Conservation (phyloP, 2,329 filamentous ascomycete species). For the Triangularia setosa region DNA sequence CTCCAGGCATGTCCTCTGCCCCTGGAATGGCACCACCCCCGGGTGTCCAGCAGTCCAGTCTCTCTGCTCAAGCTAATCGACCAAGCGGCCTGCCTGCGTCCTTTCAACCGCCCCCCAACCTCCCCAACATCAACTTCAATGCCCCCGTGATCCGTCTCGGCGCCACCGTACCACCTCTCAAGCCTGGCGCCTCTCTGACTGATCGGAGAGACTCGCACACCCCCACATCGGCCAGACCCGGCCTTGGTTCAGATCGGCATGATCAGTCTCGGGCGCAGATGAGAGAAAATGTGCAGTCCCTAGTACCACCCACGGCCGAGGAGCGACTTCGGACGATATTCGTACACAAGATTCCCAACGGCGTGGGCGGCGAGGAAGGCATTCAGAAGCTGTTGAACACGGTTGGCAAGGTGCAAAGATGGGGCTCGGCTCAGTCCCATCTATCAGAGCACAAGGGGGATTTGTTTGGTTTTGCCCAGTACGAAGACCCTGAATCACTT, state of each 20-base stretch:
- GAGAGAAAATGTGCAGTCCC: constrained; percentile 64
- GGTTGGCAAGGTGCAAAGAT: constrained; percentile 77
- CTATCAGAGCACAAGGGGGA: constrained; percentile 69
- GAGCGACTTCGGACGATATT: constrained; percentile 92
- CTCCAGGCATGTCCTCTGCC: constrained; percentile 74
- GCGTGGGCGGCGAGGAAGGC: constrained; percentile 69
- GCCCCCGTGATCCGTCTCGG: constrained; percentile 93
- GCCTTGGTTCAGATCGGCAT: constrained; percentile 60
- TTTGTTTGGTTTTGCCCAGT: constrained; percentile 94
- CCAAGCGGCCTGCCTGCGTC: constrained; percentile 74
- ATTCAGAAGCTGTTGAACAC: constrained; percentile 73
- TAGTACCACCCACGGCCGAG: constrained; percentile 80
- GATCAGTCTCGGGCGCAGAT: constrained; percentile 65
- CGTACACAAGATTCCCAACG: constrained; percentile 78
- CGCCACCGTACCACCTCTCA: constrained; percentile 59
- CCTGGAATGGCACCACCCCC: constrained; percentile 79
- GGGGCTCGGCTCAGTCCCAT: constrained; percentile 68
- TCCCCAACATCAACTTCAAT: constrained; percentile 98
- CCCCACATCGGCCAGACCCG: constrained; percentile 40
- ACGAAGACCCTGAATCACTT: constrained; percentile 85
- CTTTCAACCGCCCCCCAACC: constrained; percentile 85
- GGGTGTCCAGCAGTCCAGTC: constrained; percentile 70
- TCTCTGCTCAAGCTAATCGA: constrained; percentile 68
- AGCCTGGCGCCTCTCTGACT: constrained; percentile 44
- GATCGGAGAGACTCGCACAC: constrained; percentile 47